Evolutionary conservation across 2,329 filamentous ascomycete genomes (phyloP).

Genomic region (Xylaria sp.): DNA sequence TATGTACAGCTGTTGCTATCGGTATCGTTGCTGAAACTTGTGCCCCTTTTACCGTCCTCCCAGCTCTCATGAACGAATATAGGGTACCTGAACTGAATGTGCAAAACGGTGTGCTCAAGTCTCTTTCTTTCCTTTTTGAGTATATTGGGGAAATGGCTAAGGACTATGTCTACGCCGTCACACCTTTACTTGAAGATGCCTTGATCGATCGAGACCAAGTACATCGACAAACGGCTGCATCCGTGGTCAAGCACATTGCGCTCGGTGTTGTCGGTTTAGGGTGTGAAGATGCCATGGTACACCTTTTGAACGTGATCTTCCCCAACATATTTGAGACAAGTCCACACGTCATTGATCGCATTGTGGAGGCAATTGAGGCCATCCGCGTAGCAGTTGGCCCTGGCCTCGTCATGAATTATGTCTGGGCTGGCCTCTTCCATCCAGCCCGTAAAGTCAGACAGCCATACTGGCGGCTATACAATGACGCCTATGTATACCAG

Average conservation of each 20-base stretch:
- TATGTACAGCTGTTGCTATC: conserved; percentile 98
- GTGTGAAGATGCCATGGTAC: conserved; percentile 98
- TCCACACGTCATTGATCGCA: conserved; percentile 97
- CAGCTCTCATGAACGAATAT: conserved; percentile 99
- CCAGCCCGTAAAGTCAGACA: conserved; percentile 92
- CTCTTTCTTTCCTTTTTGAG: conserved; percentile 95
- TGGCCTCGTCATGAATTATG: conserved; percentile 94
- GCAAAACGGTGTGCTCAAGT: conserved; percentile 97
- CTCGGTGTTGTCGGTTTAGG: conserved; percentile 97
- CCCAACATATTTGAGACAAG: conserved; percentile 98
- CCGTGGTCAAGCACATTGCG: conserved; percentile 97
- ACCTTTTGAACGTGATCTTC: conserved; percentile 94
- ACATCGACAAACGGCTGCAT: conserved; percentile 94
- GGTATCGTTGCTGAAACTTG: conserved; percentile 99
- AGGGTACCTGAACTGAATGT: conserved; percentile 98
- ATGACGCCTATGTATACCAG: conserved; percentile 93
- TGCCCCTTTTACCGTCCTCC: conserved; percentile 97
- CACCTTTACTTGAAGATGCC: conserved; percentile 93
- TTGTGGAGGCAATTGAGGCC: conserved; percentile 96
- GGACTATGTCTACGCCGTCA: conserved; percentile 98
- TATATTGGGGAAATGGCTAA: conserved; percentile 99
- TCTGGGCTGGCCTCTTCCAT: conserved; percentile 98
- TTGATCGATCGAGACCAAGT: conserved; percentile 98
- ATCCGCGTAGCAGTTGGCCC: conserved; percentile 93
- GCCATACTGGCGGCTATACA: conserved; percentile 97